These are phyloP conservation scores for Ophiostoma quercus DNA, from an alignment of 2,329 filamentous ascomycete species.

Conservation along the genomic window DNA sequence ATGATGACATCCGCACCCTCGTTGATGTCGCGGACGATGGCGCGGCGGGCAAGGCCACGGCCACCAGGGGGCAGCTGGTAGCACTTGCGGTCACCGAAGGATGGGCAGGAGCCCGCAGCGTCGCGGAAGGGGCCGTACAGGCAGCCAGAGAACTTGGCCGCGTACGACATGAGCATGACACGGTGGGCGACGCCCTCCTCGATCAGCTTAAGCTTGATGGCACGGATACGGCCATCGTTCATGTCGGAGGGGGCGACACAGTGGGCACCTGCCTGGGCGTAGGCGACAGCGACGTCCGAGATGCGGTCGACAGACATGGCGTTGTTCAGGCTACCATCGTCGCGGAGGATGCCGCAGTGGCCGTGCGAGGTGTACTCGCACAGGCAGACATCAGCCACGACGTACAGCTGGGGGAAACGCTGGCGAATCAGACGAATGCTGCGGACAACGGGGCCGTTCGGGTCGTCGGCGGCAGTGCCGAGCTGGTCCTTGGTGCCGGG, in stretches of 20 bases:
- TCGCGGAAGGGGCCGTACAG: slow-evolving; percentile 97
- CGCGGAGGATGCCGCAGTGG: slow-evolving; percentile 91
- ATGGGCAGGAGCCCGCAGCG: slow-evolving; percentile 82
- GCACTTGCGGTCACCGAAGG: slow-evolving; percentile 91
- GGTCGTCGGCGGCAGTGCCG: slow-evolving; percentile 88
- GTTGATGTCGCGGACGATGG: slow-evolving; percentile 81
- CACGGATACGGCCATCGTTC: slow-evolving; percentile 96
- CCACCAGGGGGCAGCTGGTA: slow-evolving; percentile 94
- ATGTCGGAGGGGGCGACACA: slow-evolving; percentile 97
- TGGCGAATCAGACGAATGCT: slow-evolving; percentile 78
- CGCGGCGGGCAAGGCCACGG: slow-evolving; percentile 82
- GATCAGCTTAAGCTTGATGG: slow-evolving; percentile 96
- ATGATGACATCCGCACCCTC: slow-evolving; percentile 98
- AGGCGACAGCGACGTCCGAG: slow-evolving; percentile 94
- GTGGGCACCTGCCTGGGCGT: slow-evolving; percentile 91
- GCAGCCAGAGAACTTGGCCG: slow-evolving; percentile 94
- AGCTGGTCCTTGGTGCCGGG: slow-evolving; percentile 81
- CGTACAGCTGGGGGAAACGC: slow-evolving; percentile 84
- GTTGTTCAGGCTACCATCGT: slow-evolving; percentile 92
- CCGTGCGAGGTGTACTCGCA: slow-evolving; percentile 99
- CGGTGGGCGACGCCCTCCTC: slow-evolving; percentile 89
- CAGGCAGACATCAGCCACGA: slow-evolving; percentile 88
- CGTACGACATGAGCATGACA: slow-evolving; percentile 93
- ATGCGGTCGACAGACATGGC: slow-evolving; percentile 88
- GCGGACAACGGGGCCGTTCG: slow-evolving; percentile 83